Conservation (phyloP, 306 rosid species). For the Begonia loranthoides region DNA sequence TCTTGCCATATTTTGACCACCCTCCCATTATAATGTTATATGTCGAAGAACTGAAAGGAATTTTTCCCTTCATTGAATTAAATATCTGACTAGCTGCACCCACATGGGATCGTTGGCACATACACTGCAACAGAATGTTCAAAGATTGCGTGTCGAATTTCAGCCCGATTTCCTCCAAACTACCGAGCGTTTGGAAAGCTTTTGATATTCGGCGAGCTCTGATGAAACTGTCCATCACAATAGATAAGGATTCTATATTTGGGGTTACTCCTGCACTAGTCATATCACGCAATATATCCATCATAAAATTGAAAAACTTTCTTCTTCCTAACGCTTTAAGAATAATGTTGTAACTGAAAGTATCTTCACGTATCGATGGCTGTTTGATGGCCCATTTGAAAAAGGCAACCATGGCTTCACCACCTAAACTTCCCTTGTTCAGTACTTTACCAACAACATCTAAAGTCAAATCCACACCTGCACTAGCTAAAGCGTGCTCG, state of each 20-base stretch:
- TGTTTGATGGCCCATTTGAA: conserved; percentile 71
- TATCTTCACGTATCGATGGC: conserved; percentile 27
- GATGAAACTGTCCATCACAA: conserved; percentile 57
- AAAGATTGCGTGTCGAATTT: conserved; percentile 31
- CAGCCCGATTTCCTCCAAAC: conserved; percentile 42
- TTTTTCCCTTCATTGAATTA: conserved; percentile 43
- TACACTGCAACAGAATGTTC: conserved; percentile 45
- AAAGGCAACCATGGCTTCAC: conserved; percentile 54
- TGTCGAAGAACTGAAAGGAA: conserved; percentile 24
- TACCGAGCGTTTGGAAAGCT: conserved; percentile 46
- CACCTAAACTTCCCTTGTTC: conserved; percentile 48
- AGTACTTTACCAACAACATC: conserved; percentile 37
- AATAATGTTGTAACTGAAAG: conserved; percentile 29
- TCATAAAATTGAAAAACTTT: conserved; percentile 37
- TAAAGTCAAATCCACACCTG: conserved; percentile 28
- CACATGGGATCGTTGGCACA: conserved; percentile 54
- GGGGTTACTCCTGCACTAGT: conserved; percentile 20
- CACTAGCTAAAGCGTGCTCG: conserved; percentile 40
- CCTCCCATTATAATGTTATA: conserved; percentile 51
- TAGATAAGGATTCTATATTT: conserved; percentile 33
- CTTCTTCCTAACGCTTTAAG: conserved; percentile 77
- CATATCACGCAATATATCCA: conserved; percentile 31
- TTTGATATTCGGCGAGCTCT: conserved; percentile 49
- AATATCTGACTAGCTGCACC: conserved; percentile 47
- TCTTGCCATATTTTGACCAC: conserved; percentile 58